Percentiles rank a stretch among this genome's conserved stretches.
Evolutionary conservation across 2,329 filamentous ascomycete genomes (phyloP).

Genomic region (Fusarium pseudocircinatum): DNA sequence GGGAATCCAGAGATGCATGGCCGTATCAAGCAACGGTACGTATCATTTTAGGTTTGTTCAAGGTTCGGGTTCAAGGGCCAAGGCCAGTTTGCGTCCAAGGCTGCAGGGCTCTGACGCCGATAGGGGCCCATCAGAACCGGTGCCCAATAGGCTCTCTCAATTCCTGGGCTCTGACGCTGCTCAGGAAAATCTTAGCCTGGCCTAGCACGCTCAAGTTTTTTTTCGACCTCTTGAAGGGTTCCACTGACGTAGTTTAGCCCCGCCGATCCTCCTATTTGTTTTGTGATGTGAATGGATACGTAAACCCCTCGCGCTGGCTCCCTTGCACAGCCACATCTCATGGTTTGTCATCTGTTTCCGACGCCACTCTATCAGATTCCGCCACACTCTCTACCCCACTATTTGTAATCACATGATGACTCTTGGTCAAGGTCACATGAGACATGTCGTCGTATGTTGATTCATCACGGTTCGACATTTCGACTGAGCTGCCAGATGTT

Average conservation of each 20-base stretch:
- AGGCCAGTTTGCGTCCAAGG: slow-evolving; percentile 20
- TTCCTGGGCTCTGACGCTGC: slow-evolving; percentile 27
- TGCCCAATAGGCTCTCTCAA: slow-evolving; percentile 35
- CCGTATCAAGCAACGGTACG: slow-evolving; percentile 10
- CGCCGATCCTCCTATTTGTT: slow-evolving; percentile 29
- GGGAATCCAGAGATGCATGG: slow-evolving; percentile 10
- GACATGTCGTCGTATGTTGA: slow-evolving; percentile 28
- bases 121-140: slow-evolving; percentile 17
- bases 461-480: slow-evolving; percentile 1
- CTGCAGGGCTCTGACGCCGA: slow-evolving; percentile 31
- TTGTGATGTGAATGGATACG: background rate
- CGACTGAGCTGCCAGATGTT: slow-evolving; percentile 12
- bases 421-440: slow-evolving; percentile 28
- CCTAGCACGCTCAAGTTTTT: slow-evolving; percentile 33
- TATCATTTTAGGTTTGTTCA: slow-evolving; percentile 12
- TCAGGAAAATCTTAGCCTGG: slow-evolving; percentile 32
- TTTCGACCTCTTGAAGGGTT: slow-evolving; percentile 18
- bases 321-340: slow-evolving; percentile 39
- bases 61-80: slow-evolving; percentile 15
- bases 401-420: slow-evolving; percentile 40
- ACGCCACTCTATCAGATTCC: slow-evolving; percentile 26
- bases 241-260: slow-evolving; percentile 41
- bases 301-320: slow-evolving; percentile 5
- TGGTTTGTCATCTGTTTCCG: slow-evolving; percentile 31
- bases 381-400: slow-evolving; percentile 40